These are phyloP conservation scores for Lipomyces starkeyi DNA, from an alignment of 805 yeast species.

Conservation along the genomic window DNA sequence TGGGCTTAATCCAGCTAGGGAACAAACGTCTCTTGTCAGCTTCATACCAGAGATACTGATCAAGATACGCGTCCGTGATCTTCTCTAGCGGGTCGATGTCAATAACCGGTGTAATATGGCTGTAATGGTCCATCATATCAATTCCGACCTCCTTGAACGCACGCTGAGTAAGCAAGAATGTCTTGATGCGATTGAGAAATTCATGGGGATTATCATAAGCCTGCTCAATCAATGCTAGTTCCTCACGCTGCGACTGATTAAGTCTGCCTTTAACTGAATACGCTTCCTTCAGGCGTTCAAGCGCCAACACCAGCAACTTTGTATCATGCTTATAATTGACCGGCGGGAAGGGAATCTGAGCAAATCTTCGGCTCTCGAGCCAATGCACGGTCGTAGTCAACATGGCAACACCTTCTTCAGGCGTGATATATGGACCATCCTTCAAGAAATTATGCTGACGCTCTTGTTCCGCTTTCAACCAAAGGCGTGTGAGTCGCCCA, in stretches of 20 bases:
- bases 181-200: conserved; percentile 81
- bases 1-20: conserved; percentile 96
- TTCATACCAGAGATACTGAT: conserved; percentile 96
- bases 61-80: conserved; percentile 93
- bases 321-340: conserved; percentile 91
- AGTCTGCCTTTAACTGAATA: conserved; percentile 76
- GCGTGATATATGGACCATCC: conserved; percentile 85
- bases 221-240: conserved; percentile 88
- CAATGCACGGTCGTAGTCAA: conserved; percentile 89
- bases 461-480: conserved; percentile 92
- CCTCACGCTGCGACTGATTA: conserved; percentile 89
- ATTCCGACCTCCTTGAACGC: conserved; percentile 87
- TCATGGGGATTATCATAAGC: conserved; percentile 98
- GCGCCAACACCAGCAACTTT: conserved; percentile 82
- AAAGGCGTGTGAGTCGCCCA: conserved; percentile 87
- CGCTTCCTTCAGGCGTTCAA: conserved; percentile 84
- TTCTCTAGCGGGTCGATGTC: conserved; percentile 90
- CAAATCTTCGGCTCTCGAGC: conserved; percentile 82
- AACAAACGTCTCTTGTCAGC: conserved; percentile 84
- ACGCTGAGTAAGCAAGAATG: conserved; percentile 80
- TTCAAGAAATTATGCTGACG: conserved; percentile 78
- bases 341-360: conserved; percentile 94
- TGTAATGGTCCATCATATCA: conserved; percentile 91
- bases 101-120: conserved; percentile 82
- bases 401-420: conserved; percentile 86